Evolutionary conservation across 148 eudicot species (phyloP).

Genomic region (Chenopodium album): DNA sequence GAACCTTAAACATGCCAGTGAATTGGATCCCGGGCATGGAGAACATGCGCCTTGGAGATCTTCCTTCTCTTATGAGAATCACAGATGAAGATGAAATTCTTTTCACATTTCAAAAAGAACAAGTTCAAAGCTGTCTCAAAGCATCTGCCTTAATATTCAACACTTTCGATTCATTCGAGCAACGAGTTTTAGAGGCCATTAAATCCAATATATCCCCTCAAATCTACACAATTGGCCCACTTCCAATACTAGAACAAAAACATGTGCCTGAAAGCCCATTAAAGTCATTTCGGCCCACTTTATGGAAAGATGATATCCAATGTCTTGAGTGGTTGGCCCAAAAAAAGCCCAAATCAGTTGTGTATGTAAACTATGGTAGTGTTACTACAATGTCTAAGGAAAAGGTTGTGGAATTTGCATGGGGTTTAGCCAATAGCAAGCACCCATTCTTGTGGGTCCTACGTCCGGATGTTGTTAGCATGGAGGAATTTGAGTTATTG

Average conservation of each 20-base stretch:
- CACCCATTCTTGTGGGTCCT: slow-evolving; percentile 29
- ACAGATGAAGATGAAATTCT: slow-evolving; percentile 17
- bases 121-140: slow-evolving; percentile 23
- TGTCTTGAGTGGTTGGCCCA: slow-evolving; percentile 25
- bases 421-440: slow-evolving; percentile 30
- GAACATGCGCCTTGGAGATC: slow-evolving; percentile 24
- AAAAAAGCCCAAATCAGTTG: slow-evolving; percentile 22
- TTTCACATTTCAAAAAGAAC: slow-evolving; percentile 23
- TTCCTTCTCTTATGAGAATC: slow-evolving; percentile 22
- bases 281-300: slow-evolving; percentile 18
- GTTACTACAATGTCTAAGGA: slow-evolving; percentile 13
- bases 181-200: slow-evolving; percentile 12
- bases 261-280: background rate
- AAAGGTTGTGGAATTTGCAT: slow-evolving; percentile 24
- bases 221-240: slow-evolving; percentile 26
- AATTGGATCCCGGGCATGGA: slow-evolving; percentile 27
- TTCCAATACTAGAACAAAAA: background rate
- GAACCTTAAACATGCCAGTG: slow-evolving; percentile 15
- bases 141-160: slow-evolving; percentile 26
- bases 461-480: slow-evolving; percentile 17
- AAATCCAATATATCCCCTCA: background rate
- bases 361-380: slow-evolving; percentile 28
- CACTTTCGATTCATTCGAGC: slow-evolving; percentile 29
- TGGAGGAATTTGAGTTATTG: slow-evolving; percentile 9
- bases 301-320: slow-evolving; percentile 28